Conservation (phyloP, 768 basidiomycete genomes). For the Termitomyces sp. region DNA sequence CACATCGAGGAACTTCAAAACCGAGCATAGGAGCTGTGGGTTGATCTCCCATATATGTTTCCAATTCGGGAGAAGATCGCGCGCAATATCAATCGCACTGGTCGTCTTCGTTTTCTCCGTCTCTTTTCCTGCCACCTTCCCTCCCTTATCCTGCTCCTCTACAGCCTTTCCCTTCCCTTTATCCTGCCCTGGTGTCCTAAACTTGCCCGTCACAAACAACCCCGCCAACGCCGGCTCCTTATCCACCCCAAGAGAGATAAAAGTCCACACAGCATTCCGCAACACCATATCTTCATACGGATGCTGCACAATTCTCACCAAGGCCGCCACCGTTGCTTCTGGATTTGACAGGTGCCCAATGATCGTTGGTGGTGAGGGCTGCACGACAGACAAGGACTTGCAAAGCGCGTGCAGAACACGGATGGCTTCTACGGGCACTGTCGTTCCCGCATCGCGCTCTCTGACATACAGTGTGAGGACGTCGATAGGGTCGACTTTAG, state of each 20-base stretch:
- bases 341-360: conserved; percentile 77
- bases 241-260: conserved; percentile 77
- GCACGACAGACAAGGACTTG: conserved; percentile 55
- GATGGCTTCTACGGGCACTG: conserved; percentile 64
- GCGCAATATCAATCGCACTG: conserved; percentile 68
- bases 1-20: conserved; percentile 71
- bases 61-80: conserved; percentile 66
- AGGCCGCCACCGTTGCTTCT: conserved; percentile 59
- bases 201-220: conserved; percentile 74
- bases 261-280: conserved; percentile 78
- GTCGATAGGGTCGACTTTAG: conserved; percentile 69
- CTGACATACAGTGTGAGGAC: conserved; percentile 66
- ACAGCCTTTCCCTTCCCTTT: conserved; percentile 26
- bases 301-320: conserved; percentile 72
- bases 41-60: conserved; percentile 73
- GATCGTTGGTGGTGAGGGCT: conserved; percentile 67
- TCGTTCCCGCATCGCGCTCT: conserved; percentile 54
- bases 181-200: conserved; percentile 49
- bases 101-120: conserved; percentile 30
- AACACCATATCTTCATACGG: conserved; percentile 75
- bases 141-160: conserved; percentile 30
- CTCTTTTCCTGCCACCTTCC: conserved; percentile 23
- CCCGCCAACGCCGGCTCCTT: conserved; percentile 83
- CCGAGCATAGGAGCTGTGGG: conserved; percentile 69
- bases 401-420: conserved; percentile 66